Conservation (phyloP, 176 grass and related monocot genomes). For the Pontederia crassipes region DNA sequence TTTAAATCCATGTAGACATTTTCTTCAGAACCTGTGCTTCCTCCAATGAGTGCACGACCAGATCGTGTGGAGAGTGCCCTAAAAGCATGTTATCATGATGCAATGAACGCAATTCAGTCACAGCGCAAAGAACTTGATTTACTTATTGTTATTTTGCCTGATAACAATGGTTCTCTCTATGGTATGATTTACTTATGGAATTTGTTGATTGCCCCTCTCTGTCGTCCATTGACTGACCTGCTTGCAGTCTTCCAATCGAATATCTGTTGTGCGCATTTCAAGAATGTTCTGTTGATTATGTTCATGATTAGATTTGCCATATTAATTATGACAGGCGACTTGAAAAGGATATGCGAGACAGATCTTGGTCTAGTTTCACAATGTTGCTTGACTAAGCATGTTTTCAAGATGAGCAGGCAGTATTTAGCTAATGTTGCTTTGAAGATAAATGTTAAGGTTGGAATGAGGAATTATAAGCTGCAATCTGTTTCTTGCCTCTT, state of each 20-base stretch:
- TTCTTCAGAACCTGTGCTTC: background rate
- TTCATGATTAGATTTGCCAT: slow-evolving; percentile 4
- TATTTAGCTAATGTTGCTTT: slow-evolving; percentile 93
- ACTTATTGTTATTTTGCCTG: slow-evolving; percentile 39
- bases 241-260: slow-evolving; percentile 1
- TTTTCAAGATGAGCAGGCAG: slow-evolving; percentile 92
- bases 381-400: slow-evolving; percentile 92
- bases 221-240: background rate
- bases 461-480: slow-evolving; percentile 9
- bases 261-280: background rate
- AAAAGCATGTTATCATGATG: background rate
- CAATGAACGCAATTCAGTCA: background rate
- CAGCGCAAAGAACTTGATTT: slow-evolving; percentile 1
- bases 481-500: background rate
- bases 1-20: background rate
- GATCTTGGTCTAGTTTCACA: slow-evolving; percentile 96
- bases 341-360: slow-evolving; percentile 93
- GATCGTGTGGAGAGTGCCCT: background rate
- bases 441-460: slow-evolving; percentile 95
- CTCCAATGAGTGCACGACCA: background rate
- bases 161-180: slow-evolving; percentile 82
- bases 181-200: slow-evolving; percentile 29
- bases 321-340: slow-evolving; percentile 48
- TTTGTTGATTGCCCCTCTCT: background rate
- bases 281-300: too few relatives aligned